These are phyloP conservation scores for Citrullus mucosospermus DNA, from an alignment of 306 rosid genomes.

Conservation along the genomic window DNA sequence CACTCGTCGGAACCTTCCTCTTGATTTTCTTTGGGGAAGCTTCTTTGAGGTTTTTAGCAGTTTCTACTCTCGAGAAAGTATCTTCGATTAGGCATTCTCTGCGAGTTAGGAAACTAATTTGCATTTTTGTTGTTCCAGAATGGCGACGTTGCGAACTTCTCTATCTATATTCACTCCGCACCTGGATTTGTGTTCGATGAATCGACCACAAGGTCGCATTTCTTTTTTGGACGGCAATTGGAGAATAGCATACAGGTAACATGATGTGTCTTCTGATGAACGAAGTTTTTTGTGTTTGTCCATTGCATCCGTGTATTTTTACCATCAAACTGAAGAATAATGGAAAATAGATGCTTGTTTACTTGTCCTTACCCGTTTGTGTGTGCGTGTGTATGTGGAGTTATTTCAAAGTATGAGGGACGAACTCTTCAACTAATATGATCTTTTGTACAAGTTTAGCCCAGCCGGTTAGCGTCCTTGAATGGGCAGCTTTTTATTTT, in stretches of 20 bases:
- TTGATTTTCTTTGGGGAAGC: constrained; percentile 82
- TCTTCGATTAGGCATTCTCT: not conserved
- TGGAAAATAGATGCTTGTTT: not conserved
- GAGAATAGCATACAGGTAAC: constrained; percentile 32
- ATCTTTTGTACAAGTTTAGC: not conserved
- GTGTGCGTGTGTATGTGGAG: not conserved
- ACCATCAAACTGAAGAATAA: not conserved
- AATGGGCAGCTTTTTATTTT: not conserved
- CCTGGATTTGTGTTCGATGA: constrained; percentile 39
- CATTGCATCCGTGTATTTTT: not conserved
- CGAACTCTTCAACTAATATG: not conserved
- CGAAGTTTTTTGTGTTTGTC: not conserved
- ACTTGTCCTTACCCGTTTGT: not conserved
- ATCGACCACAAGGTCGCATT: constrained; percentile 32
- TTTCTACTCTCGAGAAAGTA: not conserved
- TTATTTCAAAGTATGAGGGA: not conserved
- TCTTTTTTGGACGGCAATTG: constrained; percentile 29
- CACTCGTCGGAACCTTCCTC: constrained; percentile 67
- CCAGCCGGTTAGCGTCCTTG: not conserved
- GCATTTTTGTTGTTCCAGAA: constrained; percentile 21
- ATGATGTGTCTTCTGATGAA: not conserved
- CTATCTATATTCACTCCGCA: constrained; percentile 35
- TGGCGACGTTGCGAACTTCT: constrained; percentile 37
- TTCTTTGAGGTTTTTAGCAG: constrained; percentile 55
- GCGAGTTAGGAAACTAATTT: not conserved